Conservation (phyloP, 129 eudicot species). For the Kitagawia praeruptora region DNA sequence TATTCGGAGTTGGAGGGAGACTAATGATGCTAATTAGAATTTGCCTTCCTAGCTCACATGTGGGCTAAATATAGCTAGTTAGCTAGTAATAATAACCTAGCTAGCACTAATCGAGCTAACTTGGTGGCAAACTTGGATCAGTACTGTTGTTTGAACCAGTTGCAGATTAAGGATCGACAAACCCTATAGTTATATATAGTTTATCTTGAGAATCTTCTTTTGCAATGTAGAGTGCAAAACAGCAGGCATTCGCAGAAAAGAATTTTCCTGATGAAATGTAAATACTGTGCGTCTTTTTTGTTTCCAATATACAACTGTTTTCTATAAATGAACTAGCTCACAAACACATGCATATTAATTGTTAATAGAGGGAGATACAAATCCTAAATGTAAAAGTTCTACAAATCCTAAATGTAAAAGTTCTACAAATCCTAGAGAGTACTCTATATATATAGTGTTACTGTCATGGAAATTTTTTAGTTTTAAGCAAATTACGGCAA, state of each 20-base stretch:
- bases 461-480: too few species aligned
- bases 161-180: background rate
- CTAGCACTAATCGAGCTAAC: background rate
- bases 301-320: background rate
- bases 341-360: too few species aligned
- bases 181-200: background rate
- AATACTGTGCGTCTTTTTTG: background rate
- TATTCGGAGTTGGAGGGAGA: constrained; percentile 42
- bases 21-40: background rate
- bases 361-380: too few species aligned
- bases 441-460: too few species aligned
- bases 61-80: constrained; percentile 7
- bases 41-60: background rate
- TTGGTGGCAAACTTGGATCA: background rate
- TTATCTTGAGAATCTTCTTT: background rate
- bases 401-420: too few species aligned
- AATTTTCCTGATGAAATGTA: background rate
- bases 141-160: background rate
- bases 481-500: too few species aligned
- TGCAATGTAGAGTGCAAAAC: constrained; percentile 6
- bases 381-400: too few species aligned
- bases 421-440: too few species aligned
- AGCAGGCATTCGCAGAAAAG: background rate
- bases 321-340: too few species aligned
- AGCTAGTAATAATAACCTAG: background rate